These are phyloP conservation scores for Globisporangium alternatum DNA, from an alignment of 352 stramenopile species.

Conservation along the genomic window DNA sequence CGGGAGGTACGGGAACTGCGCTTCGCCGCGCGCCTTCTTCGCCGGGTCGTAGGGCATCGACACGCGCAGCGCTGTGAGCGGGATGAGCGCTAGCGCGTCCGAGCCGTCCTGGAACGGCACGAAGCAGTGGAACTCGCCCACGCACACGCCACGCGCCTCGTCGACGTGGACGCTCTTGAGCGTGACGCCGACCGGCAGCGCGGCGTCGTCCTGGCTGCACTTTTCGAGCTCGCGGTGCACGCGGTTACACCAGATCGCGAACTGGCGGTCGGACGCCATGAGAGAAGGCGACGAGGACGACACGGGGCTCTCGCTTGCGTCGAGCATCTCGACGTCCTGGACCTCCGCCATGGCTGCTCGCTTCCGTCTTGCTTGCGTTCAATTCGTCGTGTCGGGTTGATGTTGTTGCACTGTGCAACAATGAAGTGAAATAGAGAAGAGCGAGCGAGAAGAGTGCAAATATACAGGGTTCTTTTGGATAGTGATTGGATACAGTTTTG, in stretches of 20 bases:
- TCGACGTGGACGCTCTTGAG: conserved; percentile 48
- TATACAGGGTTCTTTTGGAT: background rate
- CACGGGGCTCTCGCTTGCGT: conserved; percentile 5
- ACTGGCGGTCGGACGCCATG: conserved; percentile 39
- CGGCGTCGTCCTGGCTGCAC: conserved; percentile 24
- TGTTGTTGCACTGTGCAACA: background rate
- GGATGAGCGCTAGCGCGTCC: conserved; percentile 58
- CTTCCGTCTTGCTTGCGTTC: background rate
- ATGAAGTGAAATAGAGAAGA: background rate
- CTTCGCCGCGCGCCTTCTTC: conserved; percentile 24
- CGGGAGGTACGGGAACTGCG: conserved; percentile 61
- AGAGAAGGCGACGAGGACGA: background rate
- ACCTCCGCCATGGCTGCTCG: background rate
- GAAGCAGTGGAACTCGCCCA: conserved; percentile 69
- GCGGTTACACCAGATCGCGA: conserved; percentile 69
- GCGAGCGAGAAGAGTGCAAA: background rate
- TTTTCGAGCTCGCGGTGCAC: conserved; percentile 76
- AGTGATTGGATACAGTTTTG: background rate
- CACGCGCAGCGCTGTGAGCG: conserved; percentile 51
- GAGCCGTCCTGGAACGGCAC: conserved; percentile 74
- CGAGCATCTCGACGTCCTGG: conserved; percentile 18
- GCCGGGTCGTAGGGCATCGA: conserved; percentile 50
- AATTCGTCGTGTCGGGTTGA: background rate
- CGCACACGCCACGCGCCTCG: conserved; percentile 38
- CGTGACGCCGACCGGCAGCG: conserved; percentile 39